Base-by-base conservation (phyloP, 202 grass and related monocot genomes). In the Setaria italica region DNA sequence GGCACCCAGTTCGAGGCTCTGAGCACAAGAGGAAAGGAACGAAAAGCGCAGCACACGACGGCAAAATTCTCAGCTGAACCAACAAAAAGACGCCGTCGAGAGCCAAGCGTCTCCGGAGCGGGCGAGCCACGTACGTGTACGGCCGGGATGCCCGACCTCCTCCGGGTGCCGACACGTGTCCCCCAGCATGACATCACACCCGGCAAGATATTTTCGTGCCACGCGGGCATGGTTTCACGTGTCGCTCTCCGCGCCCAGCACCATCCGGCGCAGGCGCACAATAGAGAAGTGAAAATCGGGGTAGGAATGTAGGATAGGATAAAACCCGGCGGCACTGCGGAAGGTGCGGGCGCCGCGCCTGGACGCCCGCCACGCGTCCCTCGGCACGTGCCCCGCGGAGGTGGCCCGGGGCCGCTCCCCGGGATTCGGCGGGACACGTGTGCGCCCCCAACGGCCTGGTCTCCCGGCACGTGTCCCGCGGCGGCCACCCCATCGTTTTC, bases 341-440 rank as follows among this genome's bases (percentile, higher is more conserved):
- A 0, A 2, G 83, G 42, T 11, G 41, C 62, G 78, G 45, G 55
- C 19, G 41, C 17, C 0, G 66, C 15, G 53, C 54, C 19, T 13
- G 65, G 51, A 30, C 2, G 80, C 43, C 4, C 76, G 85, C 2
- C 77, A 45, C 85, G 89, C 85, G 89, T 76, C 76, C 37, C 2
- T 7, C 2, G 30, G 6, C 85, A 87, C 80, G 89, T 80, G 89
- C 39, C 74, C 62, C 16, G 21, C 5, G 11, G 2, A 0, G 17
- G 50, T 1, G 78, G 69, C 2, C 33, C 8, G 6, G 6, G 14
- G 29, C 32, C 8, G 9, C 16, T 20, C 45, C 16, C 25, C 42
- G 72, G 53, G 72, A 43, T 62, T 58, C 72, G 45, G 21, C 34
- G 1, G 32, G 66, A 72, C 85, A 81, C 89, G 89, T 71, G 77